These are phyloP conservation scores for Prunella vulgaris DNA, from an alignment of 257 asterid species.

Conservation along the genomic window DNA sequence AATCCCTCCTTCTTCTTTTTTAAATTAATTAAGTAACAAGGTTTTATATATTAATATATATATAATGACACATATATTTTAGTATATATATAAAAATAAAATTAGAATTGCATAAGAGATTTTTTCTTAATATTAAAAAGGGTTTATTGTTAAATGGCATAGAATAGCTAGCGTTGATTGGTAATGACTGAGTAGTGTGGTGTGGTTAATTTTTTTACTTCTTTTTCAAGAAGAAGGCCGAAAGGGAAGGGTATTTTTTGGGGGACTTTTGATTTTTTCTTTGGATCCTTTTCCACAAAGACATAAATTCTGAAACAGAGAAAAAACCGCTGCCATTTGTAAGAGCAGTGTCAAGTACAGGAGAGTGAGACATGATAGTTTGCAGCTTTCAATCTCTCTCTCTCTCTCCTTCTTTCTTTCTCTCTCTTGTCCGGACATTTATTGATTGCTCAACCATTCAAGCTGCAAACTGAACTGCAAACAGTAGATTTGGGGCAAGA, in stretches of 20 bases:
- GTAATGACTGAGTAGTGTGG: neutral
- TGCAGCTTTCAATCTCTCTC: conserved; percentile 48
- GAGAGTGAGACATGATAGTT: conserved; percentile 54
- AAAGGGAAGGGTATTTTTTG: neutral
- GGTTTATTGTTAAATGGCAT: too few species aligned
- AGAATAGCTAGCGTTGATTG: too few species aligned
- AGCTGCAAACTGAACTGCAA: conserved; percentile 27
- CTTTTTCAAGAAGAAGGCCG: neutral
- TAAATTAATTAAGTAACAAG: too few species aligned
- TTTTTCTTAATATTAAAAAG: too few species aligned
- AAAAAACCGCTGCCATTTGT: conserved; percentile 35
- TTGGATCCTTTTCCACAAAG: conserved; percentile 38
- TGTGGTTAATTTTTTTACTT: neutral
- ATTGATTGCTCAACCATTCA: conserved; percentile 30
- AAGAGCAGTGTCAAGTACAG: conserved; percentile 41
- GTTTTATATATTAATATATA: too few species aligned
- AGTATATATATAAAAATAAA: too few species aligned
- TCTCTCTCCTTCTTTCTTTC: conserved; percentile 16
- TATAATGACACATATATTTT: too few species aligned
- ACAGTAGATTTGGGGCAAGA: conserved; percentile 22
- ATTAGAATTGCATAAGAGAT: too few species aligned
- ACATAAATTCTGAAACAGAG: conserved; percentile 57
- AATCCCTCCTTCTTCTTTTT: too few species aligned
- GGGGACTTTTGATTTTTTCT: conserved; percentile 18
- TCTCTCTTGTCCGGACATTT: conserved; percentile 22